Base-by-base conservation (phyloP, 306 rosid species). In the Sesbania bispinosa region DNA sequence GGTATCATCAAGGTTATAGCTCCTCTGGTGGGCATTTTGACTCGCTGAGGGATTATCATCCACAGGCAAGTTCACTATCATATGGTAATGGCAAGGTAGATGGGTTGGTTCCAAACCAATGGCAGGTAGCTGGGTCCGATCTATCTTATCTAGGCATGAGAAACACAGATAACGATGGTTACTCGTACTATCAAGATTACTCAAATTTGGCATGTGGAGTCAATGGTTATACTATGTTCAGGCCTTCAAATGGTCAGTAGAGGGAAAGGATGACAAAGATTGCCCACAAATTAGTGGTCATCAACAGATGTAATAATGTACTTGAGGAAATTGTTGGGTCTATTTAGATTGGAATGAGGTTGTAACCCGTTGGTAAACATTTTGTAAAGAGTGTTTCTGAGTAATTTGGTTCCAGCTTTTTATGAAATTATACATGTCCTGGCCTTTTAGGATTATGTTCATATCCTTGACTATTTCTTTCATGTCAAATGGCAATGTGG, bases 231-330 rank as follows among this genome's bases (percentile, higher is more conserved):
- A 77, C 82, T 10, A 83, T 86, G 42, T 95, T 80, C 90, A 89
- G 92, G 85, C 99, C 99, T 21, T 89, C 96, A 39, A 88, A 86
- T 78, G 93, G 91, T 73, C 91, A 82, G 35, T 91, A 86, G 86
- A 80, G 79, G 81, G 57, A 75, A 48, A 73, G 27, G 52, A 65
- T 60, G 77, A 69, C 42, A 63, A 78, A 27, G 78, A 52, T 76
- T 71, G 51, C 74, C 82, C 47, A 57, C 69, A 60, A 79, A 75
- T 70, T 77, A 51, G 87, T 75, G 83, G 81, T 48, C 55, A 66
- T 50, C 66, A 51, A 33, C 84, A 65, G 77, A 81, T 80, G 87
- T 89, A 91, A 86, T 91, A 88, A 86, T 83, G 88, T 80, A 79
- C 77, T n/a, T n/a, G 81, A 82, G 84, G 85, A 82, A 81, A 82